Conservation (phyloP, 148 eudicot genomes). For the Fagopyrum esculentum region DNA sequence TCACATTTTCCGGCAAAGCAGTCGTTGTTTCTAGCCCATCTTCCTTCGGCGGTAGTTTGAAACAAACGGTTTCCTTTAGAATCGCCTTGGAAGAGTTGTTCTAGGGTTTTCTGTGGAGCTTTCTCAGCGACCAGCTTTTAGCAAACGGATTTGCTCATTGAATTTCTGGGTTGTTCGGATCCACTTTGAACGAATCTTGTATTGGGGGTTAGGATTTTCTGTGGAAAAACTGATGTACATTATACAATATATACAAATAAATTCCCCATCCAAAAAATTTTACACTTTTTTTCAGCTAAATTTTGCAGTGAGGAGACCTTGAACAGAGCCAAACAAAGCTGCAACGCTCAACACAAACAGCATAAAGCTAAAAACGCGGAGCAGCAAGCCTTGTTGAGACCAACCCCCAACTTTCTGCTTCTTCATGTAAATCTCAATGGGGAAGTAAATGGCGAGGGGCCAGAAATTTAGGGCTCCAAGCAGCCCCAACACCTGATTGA, state of each 20-base stretch:
- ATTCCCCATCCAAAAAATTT: not conserved
- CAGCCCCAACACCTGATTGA: conserved; percentile 49
- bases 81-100: too few species aligned
- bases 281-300: conserved; percentile 22
- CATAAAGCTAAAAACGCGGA: conserved; percentile 33
- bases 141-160: too few species aligned
- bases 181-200: too few species aligned
- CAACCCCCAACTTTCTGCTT: conserved; percentile 44
- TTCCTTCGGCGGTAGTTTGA: too few species aligned
- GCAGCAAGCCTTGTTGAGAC: conserved; percentile 33
- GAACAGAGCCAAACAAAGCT: conserved; percentile 47
- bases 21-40: too few species aligned
- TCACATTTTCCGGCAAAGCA: too few species aligned
- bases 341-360: conserved; percentile 36
- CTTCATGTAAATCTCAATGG: conserved; percentile 54
- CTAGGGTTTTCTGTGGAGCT: too few species aligned
- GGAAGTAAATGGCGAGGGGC: conserved; percentile 66
- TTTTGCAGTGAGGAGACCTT: conserved; percentile 49
- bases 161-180: too few species aligned
- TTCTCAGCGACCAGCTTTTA: too few species aligned
- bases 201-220: too few species aligned
- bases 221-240: not conserved
- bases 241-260: not conserved
- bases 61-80: too few species aligned
- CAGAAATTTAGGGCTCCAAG: conserved; percentile 49